These are phyloP conservation scores for Mimosa pudica DNA, from an alignment of 306 rosid genomes.

Conservation along the genomic window DNA sequence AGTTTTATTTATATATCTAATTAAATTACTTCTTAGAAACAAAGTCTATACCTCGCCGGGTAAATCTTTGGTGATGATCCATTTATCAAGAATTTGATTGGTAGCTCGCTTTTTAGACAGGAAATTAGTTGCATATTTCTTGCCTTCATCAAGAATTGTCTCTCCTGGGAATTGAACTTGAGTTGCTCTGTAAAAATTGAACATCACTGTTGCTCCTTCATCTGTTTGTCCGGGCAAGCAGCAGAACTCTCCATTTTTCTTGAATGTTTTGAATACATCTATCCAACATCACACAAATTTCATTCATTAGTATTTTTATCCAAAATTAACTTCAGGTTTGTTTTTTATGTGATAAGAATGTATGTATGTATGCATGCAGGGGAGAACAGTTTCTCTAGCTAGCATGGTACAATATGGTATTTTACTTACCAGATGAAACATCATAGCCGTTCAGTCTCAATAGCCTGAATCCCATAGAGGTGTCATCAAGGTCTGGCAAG, in stretches of 20 bases:
- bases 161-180: slow-evolving; percentile 63
- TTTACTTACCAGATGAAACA: background rate
- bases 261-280: slow-evolving; percentile 57
- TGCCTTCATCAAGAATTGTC: slow-evolving; percentile 52
- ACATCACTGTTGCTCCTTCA: slow-evolving; percentile 64
- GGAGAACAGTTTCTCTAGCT: too few relatives aligned
- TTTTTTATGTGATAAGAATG: too few relatives aligned
- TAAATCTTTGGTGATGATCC: slow-evolving; percentile 64
- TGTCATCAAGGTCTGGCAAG: background rate
- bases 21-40: too few relatives aligned
- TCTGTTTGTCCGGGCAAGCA: slow-evolving; percentile 62
- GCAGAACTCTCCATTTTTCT: slow-evolving; percentile 53
- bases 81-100: slow-evolving; percentile 56
- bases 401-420: background rate
- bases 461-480: background rate
- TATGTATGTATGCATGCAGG: too few relatives aligned
- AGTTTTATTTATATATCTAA: too few relatives aligned
- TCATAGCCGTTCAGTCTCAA: background rate
- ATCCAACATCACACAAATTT: background rate
- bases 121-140: slow-evolving; percentile 43
- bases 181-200: slow-evolving; percentile 56
- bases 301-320: too few relatives aligned
- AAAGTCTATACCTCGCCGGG: slow-evolving; percentile 55
- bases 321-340: too few relatives aligned
- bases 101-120: slow-evolving; percentile 48